Base-by-base conservation (phyloP, 202 grass and related monocot genomes). In the Carex sylvatica region DNA sequence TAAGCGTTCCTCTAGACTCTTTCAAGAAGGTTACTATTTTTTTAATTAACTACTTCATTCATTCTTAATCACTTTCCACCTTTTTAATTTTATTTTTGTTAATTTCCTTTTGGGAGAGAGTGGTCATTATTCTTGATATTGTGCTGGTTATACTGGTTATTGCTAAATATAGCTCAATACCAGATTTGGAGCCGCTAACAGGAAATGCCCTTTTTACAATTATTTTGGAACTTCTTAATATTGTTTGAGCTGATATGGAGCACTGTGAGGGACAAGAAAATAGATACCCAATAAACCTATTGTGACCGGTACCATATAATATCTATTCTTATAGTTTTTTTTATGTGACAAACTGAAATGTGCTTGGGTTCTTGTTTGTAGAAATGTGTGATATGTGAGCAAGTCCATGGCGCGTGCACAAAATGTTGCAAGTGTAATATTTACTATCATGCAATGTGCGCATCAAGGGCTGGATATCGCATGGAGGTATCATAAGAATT, bases 331-430 rank as follows among this genome's bases (percentile, higher is more conserved):
- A 35, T 33, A 76, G 28, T 30, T 75, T 54, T 54, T 6, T 6
- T 35, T 58, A 2, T 33, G 56, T 51, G 26, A 80, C 1, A 77
- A 80, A 75, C 28, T 47, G 83, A 85, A 69, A 63, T 22, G 68
- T 78, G n/a, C 35, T 52, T 35, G 54, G 61, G 61, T 67, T 86
- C 40, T 74, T 54, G 36, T 81, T 11, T 87, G 61, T 84, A 99
- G 96, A 79, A 83, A 71, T 99, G 96, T n/a, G 86, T 93, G 82
- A 92, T 96, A 87, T 99, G 96, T 82, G 93, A 93, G 89, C 91
- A 99, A 88, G 80, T 75, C 2, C 93, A 95, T 71, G 96, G 96
- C 64, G 91, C 96, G 30, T 99, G 96, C 83, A 95, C 96, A 58
- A 87, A 99, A 54, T 99, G 96, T 85, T 82, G 62, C 83, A 92